Evolutionary conservation across 129 eudicot species (phyloP).

Genomic region (sunflower (Helianthus annuus)): HanXRQr2.0-SUNRISE NC_035440.2:35661271-35661770

Average conservation of each 20-base stretch:
- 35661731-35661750: background rate
- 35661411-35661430: conserved; percentile 63
- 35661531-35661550: conserved; percentile 93
- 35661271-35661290: too few species aligned
- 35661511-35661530: conserved; percentile 92
- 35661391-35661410: too few species aligned
- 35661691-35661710: background rate
- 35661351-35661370: too few species aligned
- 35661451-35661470: background rate
- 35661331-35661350: too few species aligned
- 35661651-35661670: background rate
- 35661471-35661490: conserved; percentile 74
- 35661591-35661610: too few species aligned
- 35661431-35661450: conserved; percentile 1
- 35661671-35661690: background rate
- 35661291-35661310: too few species aligned
- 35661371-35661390: too few species aligned
- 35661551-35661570: conserved; percentile 95
- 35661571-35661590: conserved; percentile 91
- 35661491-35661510: conserved; percentile 89
- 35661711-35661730: background rate
- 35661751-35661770: background rate
- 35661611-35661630: background rate
- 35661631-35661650: background rate
- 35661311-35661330: too few species aligned